Base-by-base conservation (phyloP, 495 filamentous ascomycete genomes). In the Platismatia glauca region DNA sequence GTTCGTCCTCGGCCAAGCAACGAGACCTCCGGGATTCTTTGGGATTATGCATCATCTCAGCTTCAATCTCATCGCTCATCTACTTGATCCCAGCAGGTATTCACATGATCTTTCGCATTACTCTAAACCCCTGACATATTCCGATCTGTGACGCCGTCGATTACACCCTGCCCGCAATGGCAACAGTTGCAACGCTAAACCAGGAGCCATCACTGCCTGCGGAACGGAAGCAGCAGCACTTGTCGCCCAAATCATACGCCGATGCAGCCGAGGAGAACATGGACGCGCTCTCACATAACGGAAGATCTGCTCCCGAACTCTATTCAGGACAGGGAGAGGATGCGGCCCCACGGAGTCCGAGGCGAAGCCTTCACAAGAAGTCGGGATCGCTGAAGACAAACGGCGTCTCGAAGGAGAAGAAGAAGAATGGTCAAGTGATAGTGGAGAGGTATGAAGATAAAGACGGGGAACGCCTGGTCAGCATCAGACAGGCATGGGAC, bases 231-330 rank as follows among this genome's bases (percentile, higher is more conserved):
- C 61, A 66, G 16, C 63, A 71, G 7, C 58, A 68, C 22, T 66
- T 71, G 35, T 60, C 67, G 24, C 71, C 69, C 31, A 74, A 74
- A 58, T 68, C 70, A 27, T 72, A 71, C 57, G 70, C 60, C 46
- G 70, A 65, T 59, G 73, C 70, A 20, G 64, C 67, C 22, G 69
- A 65, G 61, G 68, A 72, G 22, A 52, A 58, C 44, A 6, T 38
- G 18, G 48, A 63, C 16, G 29, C 29, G 6, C 15, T 27, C 2
- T n/a, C 59, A 5, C 24, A 46, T 22, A 38, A 52, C 11, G 46
- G 59, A 1, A 46, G 58, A 5, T 18, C 29, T 15, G 33, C 27
- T 22, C 59, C 62, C 6, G 62, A 52, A 34, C 64, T 67, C 43
- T 70, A 60, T 27, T 46, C 60, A 46, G 63, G 68, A 18, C 29